Base-by-base conservation (phyloP, 345 rosid genomes). In the Passiflora organensis region DNA sequence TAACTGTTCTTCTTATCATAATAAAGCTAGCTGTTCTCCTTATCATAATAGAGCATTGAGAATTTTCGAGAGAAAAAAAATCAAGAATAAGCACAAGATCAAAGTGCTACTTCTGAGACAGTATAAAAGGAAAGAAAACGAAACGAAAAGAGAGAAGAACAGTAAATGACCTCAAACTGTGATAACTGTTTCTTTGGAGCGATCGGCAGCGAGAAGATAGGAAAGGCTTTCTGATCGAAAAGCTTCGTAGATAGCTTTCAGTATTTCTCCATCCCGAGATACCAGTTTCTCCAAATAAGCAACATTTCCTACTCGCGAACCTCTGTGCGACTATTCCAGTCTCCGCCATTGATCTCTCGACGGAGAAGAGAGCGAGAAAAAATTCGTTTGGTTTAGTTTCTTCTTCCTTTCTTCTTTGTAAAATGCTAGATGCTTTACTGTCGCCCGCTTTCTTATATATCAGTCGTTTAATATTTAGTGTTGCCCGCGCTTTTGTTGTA, bases 121-220 rank as follows among this genome's bases (percentile, higher is more conserved):
- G 8, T 28, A 28, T 28, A 2, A 28, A 28, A 28, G 8, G 8
- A 55, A 43, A 17, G 4, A 43, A 9, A 20, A 15, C 15, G 42
- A 19, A 15, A 32, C 21, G 17, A 13, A 24, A 49, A 16, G 4
- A 16, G 39, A 0, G 16, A 51, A 17, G 38, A 47, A 25, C n/a
- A n/a, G n/a, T n/a, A 17, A 6, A 49, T 24, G 58, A 82, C 87
- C 84, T 82, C 20, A 70, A 65, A 72, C 77, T 68, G 70, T 82
- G 80, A 50, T 62, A 63, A 8, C 34, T 28, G 71, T 48, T 77
- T 9, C 66, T 68, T 43, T 64, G 22, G 53, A 70, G 55, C 43
- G 76, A 74, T 55, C 79, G 69, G 64, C 77, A 59, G 16, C 72
- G 76, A 2, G 70, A 32, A 48, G 25, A 51, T 23, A 70, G 48